Base-by-base conservation (phyloP, 2,329 filamentous ascomycete species). In the Neonectria ditissima region DNA sequence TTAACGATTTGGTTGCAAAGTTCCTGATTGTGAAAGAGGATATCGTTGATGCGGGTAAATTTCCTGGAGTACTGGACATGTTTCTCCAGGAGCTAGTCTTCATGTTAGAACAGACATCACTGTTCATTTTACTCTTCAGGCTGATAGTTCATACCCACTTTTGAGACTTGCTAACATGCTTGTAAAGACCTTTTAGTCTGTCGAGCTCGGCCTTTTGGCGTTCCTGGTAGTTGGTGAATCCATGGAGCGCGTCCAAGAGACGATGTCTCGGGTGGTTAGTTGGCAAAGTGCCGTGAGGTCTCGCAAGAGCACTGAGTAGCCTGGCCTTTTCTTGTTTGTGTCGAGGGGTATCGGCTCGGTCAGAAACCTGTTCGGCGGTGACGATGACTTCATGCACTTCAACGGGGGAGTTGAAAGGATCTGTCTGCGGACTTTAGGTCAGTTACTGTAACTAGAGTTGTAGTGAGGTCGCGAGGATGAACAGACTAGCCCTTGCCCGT, bases 21-120 rank as follows among this genome's bases (percentile, higher is more conserved):
- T 0, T 73, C 62, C 10, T 82, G 80, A 66, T 88, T 87, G 5
- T 72, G 65, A 2, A 73, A 72, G 14, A 87, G 76, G 6, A 84
- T 76, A 22, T 77, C 62, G 11, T 84, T 80, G 10, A 82, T 75
- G 1, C 75, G 75, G 14, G 78, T 73, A 18, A 87, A 81, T 65
- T 86, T 87, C 62, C 86, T 83, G 2, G 84, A 83, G 69, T 88
- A 91, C 50, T 86, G 80, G 43, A 89, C 74, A 2, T 82, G 77
- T n/a, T 84, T 82, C 65, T 89, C 86, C 2, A 91, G 81, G 2
- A 85, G 24, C 81, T 84, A 41, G 1, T 3, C n/a, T 18, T 5
- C 16, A 11, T n/a, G 16, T 48, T 18, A 48, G 10, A 11, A 30
- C 4, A n/a, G 45, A 45, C 11, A 28, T 18, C 11, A 22, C 13